These are phyloP conservation scores for Colletotrichum zoysiae DNA, from an alignment of 2,329 filamentous ascomycete genomes.

Conservation along the genomic window DNA sequence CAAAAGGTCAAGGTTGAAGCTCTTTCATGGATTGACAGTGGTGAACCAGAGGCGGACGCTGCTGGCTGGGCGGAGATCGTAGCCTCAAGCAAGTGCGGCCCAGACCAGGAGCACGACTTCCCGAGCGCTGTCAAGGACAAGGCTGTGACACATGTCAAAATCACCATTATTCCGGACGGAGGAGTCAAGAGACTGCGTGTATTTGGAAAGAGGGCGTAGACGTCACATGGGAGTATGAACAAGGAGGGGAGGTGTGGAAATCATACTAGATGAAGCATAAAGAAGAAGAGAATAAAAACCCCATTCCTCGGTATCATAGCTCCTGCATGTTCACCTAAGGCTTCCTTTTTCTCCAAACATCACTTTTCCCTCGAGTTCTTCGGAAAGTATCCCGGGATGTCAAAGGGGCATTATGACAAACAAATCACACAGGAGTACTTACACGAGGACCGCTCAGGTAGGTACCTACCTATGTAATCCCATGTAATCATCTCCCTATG, in stretches of 20 bases:
- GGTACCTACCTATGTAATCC: too few species aligned
- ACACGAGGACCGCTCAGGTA: neutral
- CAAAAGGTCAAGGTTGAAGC: slow-evolving; percentile 79
- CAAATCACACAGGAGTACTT: neutral
- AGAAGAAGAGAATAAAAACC: neutral
- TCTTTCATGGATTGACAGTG: slow-evolving; percentile 65
- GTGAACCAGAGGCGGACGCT: slow-evolving; percentile 68
- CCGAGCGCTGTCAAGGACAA: slow-evolving; percentile 66
- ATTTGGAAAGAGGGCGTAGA: slow-evolving; percentile 69
- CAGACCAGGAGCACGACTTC: slow-evolving; percentile 80
- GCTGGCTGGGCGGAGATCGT: slow-evolving; percentile 76
- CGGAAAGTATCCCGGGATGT: neutral
- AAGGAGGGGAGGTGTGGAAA: neutral
- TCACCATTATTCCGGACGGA: slow-evolving; percentile 93
- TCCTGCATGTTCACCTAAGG: neutral
- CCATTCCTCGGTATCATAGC: neutral
- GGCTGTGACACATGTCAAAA: slow-evolving; percentile 84
- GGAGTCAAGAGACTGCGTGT: slow-evolving; percentile 90
- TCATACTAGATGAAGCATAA: neutral
- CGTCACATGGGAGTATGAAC: neutral
- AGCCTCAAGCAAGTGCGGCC: slow-evolving; percentile 74
- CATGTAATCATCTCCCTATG: too few species aligned
- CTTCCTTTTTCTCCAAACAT: neutral
- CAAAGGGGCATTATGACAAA: neutral
- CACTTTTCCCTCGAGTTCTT: neutral